Evolutionary conservation across 345 rosid genomes (phyloP).

Genomic region (Eucalyptus curtisii): DNA sequence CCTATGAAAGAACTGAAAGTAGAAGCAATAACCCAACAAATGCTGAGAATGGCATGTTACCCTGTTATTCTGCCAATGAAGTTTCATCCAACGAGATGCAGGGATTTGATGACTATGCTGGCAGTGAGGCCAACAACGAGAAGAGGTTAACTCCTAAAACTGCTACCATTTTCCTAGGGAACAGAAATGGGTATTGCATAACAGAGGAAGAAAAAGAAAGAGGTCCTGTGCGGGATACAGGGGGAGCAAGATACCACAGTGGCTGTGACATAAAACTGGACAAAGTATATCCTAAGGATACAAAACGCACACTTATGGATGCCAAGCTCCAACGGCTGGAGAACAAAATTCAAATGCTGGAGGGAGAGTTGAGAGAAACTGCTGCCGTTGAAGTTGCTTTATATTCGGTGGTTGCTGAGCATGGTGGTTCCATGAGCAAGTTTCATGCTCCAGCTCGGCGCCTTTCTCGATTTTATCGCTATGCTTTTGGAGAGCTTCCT

Average conservation of each 20-base stretch:
- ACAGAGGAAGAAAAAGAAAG: slow-evolving; percentile 8
- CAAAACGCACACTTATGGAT: slow-evolving; percentile 18
- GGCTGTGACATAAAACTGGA: slow-evolving; percentile 27
- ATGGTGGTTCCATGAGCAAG: slow-evolving; percentile 77
- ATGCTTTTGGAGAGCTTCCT: slow-evolving; percentile 38
- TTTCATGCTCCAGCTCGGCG: slow-evolving; percentile 96
- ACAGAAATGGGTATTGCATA: background rate
- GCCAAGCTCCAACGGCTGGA: slow-evolving; percentile 58
- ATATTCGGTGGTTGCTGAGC: slow-evolving; percentile 80
- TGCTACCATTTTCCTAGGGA: background rate
- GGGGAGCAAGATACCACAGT: slow-evolving; percentile 5
- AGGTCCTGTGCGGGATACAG: slow-evolving; percentile 2
- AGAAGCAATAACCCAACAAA: background rate
- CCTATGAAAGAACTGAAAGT: background rate
- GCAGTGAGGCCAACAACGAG: background rate
- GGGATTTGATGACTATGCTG: background rate
- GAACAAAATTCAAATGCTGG: slow-evolving; percentile 58
- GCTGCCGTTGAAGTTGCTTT: slow-evolving; percentile 82
- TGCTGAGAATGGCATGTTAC: background rate
- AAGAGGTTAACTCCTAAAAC: background rate
- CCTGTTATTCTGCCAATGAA: background rate
- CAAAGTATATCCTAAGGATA: slow-evolving; percentile 37
- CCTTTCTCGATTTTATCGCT: slow-evolving; percentile 75
- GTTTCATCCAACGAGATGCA: background rate
- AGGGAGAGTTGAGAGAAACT: slow-evolving; percentile 84